These are phyloP conservation scores for Stachybotrys chartarum DNA, from an alignment of 2,329 filamentous ascomycete genomes.

Conservation along the genomic window DNA sequence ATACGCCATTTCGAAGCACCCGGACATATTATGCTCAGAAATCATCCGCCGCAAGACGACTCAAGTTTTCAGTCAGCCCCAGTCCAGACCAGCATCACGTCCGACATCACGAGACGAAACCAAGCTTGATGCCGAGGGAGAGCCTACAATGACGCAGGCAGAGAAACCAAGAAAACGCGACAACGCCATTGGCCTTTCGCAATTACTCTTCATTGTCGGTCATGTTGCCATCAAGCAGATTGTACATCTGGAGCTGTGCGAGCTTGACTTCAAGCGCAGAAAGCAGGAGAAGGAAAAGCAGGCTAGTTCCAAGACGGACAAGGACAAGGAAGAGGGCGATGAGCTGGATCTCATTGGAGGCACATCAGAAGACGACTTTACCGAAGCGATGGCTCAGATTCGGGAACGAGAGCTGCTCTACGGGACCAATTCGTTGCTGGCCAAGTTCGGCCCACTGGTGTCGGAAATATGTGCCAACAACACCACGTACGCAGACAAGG, in stretches of 20 bases:
- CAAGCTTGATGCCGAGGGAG: slow-evolving; percentile 21
- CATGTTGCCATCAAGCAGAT: slow-evolving; percentile 99
- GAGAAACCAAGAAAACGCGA: slow-evolving; percentile 51
- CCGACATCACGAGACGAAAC: slow-evolving; percentile 35
- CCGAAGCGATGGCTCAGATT: slow-evolving; percentile 77
- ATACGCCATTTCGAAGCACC: slow-evolving; percentile 88
- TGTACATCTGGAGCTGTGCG: slow-evolving; percentile 94
- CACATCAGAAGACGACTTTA: slow-evolving; percentile 90
- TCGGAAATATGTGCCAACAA: slow-evolving; percentile 93
- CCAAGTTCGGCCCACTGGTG: slow-evolving; percentile 85
- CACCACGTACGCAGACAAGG: slow-evolving; percentile 81
- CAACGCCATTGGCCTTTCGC: slow-evolving; percentile 71
- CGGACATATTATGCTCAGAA: slow-evolving; percentile 86
- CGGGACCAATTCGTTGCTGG: slow-evolving; percentile 75
- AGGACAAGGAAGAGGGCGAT: slow-evolving; percentile 63
- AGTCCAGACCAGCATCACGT: slow-evolving; percentile 34
- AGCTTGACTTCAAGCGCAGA: slow-evolving; percentile 93
- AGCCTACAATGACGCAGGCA: slow-evolving; percentile 24
- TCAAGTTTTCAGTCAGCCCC: slow-evolving; percentile 57
- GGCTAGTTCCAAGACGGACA: slow-evolving; percentile 36
- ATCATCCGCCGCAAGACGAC: slow-evolving; percentile 82
- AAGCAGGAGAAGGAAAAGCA: slow-evolving; percentile 84
- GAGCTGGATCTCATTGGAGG: slow-evolving; percentile 95
- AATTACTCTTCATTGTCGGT: slow-evolving; percentile 89
- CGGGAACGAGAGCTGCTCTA: slow-evolving; percentile 78